Conservation (phyloP, 306 rosid species). For the Vigna trinervia region DNA sequence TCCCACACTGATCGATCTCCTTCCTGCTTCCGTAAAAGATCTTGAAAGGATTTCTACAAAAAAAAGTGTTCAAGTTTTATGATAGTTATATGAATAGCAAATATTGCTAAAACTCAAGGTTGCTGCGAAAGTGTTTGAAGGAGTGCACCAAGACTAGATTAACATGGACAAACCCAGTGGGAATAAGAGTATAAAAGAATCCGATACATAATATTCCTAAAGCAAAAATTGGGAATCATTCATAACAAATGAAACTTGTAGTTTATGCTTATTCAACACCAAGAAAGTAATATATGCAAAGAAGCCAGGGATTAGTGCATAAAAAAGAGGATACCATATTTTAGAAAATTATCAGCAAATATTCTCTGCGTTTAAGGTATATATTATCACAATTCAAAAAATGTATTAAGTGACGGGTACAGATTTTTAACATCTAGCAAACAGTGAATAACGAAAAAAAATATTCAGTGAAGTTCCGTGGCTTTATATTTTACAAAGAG, state of each 20-base stretch:
- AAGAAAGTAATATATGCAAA: slow-evolving; percentile 35
- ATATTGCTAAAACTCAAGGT: slow-evolving; percentile 22
- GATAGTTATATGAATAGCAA: slow-evolving; percentile 24
- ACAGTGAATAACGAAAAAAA: slow-evolving; percentile 7
- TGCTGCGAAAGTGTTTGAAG: background rate
- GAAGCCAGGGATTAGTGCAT: slow-evolving; percentile 14
- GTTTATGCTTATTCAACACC: background rate
- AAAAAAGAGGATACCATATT: slow-evolving; percentile 10
- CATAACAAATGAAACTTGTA: slow-evolving; percentile 31
- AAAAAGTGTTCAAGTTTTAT: slow-evolving; percentile 43
- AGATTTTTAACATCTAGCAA: slow-evolving; percentile 10
- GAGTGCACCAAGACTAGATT: slow-evolving; percentile 22
- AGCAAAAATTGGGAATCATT: slow-evolving; percentile 15
- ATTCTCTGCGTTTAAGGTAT: background rate
- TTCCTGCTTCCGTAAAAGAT: slow-evolving; percentile 94
- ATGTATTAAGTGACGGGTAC: background rate
- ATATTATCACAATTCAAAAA: slow-evolving; percentile 9
- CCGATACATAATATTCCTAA: slow-evolving; percentile 7
- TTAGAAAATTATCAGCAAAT: background rate
- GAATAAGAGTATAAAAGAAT: slow-evolving; percentile 1
- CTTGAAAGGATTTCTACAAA: slow-evolving; percentile 93
- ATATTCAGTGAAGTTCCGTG: background rate
- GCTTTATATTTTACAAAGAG: slow-evolving; percentile 2
- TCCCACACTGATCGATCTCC: slow-evolving; percentile 99
- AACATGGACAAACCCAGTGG: slow-evolving; percentile 8